A percentile compares a stretch with the other conserved stretches of the same genome.
phyloP scores from a whole-genome alignment of 208 protist genomes.

The Crithidia brevicula region DNA sequence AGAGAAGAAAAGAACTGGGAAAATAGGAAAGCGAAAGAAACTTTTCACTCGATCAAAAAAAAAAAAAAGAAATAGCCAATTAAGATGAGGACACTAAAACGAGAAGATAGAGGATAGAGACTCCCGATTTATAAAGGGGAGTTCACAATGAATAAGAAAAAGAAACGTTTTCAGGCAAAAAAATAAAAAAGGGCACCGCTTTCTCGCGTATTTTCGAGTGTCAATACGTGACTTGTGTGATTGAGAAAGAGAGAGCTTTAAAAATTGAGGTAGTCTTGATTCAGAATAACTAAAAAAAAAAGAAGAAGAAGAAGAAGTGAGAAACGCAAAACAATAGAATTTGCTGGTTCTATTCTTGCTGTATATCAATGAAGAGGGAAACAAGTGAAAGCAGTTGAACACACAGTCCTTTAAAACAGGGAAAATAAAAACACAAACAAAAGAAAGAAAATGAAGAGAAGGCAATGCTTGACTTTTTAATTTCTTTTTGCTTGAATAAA shows the following conservation, averaged over 20 bases:
- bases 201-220: too few relatives aligned
- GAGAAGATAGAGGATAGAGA: neutral
- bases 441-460: neutral
- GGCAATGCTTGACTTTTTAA: too few relatives aligned
- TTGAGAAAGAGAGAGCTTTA: too few relatives aligned
- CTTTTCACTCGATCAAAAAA: neutral
- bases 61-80: conserved; percentile 1
- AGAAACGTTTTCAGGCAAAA: neutral
- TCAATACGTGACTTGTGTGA: too few relatives aligned
- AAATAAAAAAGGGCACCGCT: too few relatives aligned
- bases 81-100: neutral
- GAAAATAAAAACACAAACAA: neutral
- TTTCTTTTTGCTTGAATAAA: too few relatives aligned
- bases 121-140: neutral
- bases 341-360: too few relatives aligned
- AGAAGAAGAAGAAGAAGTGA: neutral
- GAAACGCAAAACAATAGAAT: conserved; percentile 4
- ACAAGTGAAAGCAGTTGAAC: neutral
- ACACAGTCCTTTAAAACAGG: too few relatives aligned
- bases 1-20: neutral
- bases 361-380: conserved; percentile 3
- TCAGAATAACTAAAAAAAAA: too few relatives aligned
- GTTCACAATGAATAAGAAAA: neutral
- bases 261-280: too few relatives aligned
- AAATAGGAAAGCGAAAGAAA: neutral